Base-by-base conservation (phyloP, 306 rosid species). In the Cucumis hystrix region DNA sequence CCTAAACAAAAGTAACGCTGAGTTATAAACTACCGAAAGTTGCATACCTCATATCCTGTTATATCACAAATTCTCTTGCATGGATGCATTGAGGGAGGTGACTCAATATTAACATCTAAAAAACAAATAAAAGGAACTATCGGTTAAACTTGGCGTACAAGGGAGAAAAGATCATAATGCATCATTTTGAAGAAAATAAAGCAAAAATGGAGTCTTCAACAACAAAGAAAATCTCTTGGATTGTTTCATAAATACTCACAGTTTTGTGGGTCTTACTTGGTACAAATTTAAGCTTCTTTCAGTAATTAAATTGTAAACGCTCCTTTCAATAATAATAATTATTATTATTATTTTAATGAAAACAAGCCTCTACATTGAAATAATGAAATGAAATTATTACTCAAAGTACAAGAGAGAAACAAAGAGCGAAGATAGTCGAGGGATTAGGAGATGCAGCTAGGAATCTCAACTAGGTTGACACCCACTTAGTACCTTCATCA, bases 11-110 rank as follows among this genome's bases (percentile, higher is more conserved):
- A 47, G 21, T 15, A 25, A 49, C 28, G 76, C 30, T 39, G 41
- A 49, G 59, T 71, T 30, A 23, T 47, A 47, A 47, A 23, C 77
- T 9, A 17, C 25, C 45, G 10, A 37, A 52, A 60, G 77, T 76
- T 25, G 17, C 80, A 75, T 82, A 93, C 98, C 96, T 91, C 96
- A 79, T 77, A 90, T 84, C 97, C 97, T 15, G 98, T 93, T 78
- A 91, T 79, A 82, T 94, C 97, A 5, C 97, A 94, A 67, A 94
- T 94, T 87, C 79, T 90, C 86, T 87, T 90, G 94, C 94, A 88
- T 12, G 98, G 98, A 82, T 90, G 98, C 89, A 90, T 86, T 45
- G 98, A 88, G 6, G 98, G 98, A 1, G 94, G 96, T 21, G 97
- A 86, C 85, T 91, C 96, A 73, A 94, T 90, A 77, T 90, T 91